Conservation (phyloP, 73 alveolate species). For the Halteria grandinella region DNA sequence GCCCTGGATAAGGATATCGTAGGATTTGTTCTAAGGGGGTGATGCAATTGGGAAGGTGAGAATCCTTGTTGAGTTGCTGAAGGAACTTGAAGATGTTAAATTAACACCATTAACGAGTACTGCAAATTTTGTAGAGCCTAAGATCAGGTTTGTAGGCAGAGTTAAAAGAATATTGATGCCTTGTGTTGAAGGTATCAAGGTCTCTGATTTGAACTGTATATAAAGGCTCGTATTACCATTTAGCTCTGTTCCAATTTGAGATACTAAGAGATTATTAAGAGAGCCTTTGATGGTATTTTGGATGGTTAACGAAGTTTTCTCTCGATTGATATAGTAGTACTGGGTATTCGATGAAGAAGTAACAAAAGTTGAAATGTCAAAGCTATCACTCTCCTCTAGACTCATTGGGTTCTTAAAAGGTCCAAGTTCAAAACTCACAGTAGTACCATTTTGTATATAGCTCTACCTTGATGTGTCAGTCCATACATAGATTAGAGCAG, state of each 20-base stretch:
- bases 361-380: conserved; percentile 3
- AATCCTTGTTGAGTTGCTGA: no score
- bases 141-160: no score
- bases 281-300: conserved; percentile 1
- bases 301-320: background rate
- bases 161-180: no score
- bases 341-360: conserved; percentile 2
- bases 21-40: no score
- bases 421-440: conserved; percentile 20
- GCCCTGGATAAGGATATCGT: no score
- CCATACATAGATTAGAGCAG: background rate
- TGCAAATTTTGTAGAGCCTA: no score
- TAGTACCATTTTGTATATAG: conserved; percentile 19
- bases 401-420: conserved; percentile 17
- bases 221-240: background rate
- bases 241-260: background rate
- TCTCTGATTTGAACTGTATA: no score
- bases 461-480: background rate
- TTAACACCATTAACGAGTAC: no score
- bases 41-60: no score
- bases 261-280: background rate
- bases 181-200: no score
- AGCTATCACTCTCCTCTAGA: conserved; percentile 27
- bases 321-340: conserved; percentile 30
- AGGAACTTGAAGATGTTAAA: no score